Evolutionary conservation across 2,329 filamentous ascomycete genomes (phyloP), one percentile per base, ranked within the genome.

Genomic region (Cladosporium sp.): DNA sequence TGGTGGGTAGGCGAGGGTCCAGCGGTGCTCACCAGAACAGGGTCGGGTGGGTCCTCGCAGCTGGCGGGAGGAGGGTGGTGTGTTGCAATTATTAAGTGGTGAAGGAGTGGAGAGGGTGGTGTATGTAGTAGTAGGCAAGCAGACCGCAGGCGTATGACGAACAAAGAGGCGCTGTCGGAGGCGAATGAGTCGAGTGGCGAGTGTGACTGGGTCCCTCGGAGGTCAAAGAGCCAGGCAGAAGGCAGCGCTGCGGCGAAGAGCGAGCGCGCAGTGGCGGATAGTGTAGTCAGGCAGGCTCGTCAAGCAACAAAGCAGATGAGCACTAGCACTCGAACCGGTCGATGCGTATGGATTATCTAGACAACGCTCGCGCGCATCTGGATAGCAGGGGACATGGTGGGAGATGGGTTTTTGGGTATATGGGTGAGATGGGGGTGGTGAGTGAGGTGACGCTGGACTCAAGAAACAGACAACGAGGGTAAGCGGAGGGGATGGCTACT

Each of bases 31-130:
- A 65, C 63, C 63, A 65, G 61, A 64, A 57, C 36, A 58, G 54
- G 36, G 30, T 65, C 63, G 55, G 44, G 55, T 65, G 63, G 63
- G 63, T 65, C 63, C 63, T 65, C 63, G 63, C 63, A 65, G 63
- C 63, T 60, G 63, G 63, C 26, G 34, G 61, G 51, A 28, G 60
- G 34, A 64, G 38, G 49, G 30, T 15, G n/a, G 44, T 30, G 44
- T 15, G 36, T 26, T 30, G 51, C 14, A 57, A 64, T 57, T 57
- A 64, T 64, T 57, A 54, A 34, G 52, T 15, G 38, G 24, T 8
- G 21, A 60, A 59, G 63, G 63, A 65, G 63, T 65, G 44, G 63
- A 60, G 55, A 51, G 55, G 41, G 55, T 58, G 34, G 28, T 65
- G 54, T 47, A 52, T 62, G 38, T 41, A 63, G 60, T 63, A 21